Evolutionary conservation across 2,329 filamentous ascomycete species (phyloP), one percentile per base, ranked within the genome.

Genomic region (Pseudocercospora macadamiae): DNA sequence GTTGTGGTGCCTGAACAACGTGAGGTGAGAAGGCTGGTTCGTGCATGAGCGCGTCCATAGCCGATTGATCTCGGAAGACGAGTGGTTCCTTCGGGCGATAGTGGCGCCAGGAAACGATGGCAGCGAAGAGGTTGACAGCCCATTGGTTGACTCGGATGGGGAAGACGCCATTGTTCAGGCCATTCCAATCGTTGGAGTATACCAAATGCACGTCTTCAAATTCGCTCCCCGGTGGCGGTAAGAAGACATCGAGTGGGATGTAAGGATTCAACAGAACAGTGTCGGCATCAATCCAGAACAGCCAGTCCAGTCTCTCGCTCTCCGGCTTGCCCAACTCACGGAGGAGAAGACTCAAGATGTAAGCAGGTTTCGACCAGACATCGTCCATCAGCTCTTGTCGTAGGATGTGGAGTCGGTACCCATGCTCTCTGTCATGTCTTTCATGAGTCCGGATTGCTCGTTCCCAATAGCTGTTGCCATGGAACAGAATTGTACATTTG

Each of bases 311-410:
- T 4, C 76, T 68, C 53, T 77, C 70, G 19, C 65, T 68, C 10
- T 71, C 68, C 0, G 75, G 74, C 59, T 77, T 76, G 7, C 71
- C 55, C 58, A 77, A 69, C 61, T 76, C 74, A 2, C 69, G 64
- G 52, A 77, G 67, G 8, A 79, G 64, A 4, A 78, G 63, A 9
- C 72, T 70, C 8, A 79, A 67, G 28, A 80, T 74, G 60, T 78
- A 79, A 2, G 76, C 78, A 2, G 73, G 73, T 54, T 80, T 80
- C 48, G 73, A 76, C 77, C 78, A 80, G 4, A 77, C 70, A 36
- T 76, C 74, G 49, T 78, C 76, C 14, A 79, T 66, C 1, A 80
- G 69, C 2, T 72, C 63, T 32, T 76, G 70, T 4, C 76, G 76
- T 47, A 79, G 67, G 4, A 80, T 72, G 37, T 76, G 72, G 5